Evolutionary conservation across 176 grass and related monocot species (phyloP).

Genomic region (Eremochloa ophiuroides): DNA sequence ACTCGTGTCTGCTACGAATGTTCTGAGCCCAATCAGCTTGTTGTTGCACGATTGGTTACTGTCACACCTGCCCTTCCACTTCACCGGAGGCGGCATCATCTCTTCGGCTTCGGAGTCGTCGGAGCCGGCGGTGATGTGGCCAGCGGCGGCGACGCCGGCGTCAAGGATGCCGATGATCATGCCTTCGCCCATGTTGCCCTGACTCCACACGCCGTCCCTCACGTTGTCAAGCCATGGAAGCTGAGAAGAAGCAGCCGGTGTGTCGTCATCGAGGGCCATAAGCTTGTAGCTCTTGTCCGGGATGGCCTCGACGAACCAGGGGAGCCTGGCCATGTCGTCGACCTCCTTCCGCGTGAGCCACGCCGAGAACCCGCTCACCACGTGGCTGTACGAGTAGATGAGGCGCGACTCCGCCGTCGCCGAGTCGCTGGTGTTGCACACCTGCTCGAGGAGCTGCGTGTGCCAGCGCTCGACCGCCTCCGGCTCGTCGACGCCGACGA

Average conservation of each 20-base stretch:
- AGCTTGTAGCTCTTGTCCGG: conserved; percentile 32
- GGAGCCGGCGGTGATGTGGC: neutral
- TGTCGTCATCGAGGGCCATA: conserved; percentile 22
- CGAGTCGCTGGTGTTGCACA: conserved; percentile 6
- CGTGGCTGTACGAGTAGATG: conserved; percentile 44
- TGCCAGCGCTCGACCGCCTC: conserved; percentile 9
- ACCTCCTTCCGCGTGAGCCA: conserved; percentile 33
- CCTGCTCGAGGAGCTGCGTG: conserved; percentile 18
- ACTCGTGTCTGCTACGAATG: conserved; percentile 24
- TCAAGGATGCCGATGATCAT: conserved; percentile 42
- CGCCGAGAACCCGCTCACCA: conserved; percentile 49
- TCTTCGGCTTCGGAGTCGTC: neutral
- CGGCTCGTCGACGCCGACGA: neutral
- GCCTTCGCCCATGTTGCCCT: conserved; percentile 34
- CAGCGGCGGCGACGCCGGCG: neutral
- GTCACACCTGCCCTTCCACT: conserved; percentile 51
- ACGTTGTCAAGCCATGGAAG: neutral
- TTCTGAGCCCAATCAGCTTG: conserved; percentile 38
- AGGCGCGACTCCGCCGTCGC: conserved; percentile 18
- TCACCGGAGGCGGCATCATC: conserved; percentile 26
- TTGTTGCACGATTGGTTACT: conserved; percentile 30
- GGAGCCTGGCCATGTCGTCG: neutral
- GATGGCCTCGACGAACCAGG: conserved; percentile 35
- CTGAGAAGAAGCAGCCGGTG: neutral
- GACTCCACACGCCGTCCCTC: conserved; percentile 19